These are phyloP conservation scores for Backusella parvicylindrica DNA, from an alignment of 192 early-diverging fungal species.

Conservation along the genomic window DNA sequence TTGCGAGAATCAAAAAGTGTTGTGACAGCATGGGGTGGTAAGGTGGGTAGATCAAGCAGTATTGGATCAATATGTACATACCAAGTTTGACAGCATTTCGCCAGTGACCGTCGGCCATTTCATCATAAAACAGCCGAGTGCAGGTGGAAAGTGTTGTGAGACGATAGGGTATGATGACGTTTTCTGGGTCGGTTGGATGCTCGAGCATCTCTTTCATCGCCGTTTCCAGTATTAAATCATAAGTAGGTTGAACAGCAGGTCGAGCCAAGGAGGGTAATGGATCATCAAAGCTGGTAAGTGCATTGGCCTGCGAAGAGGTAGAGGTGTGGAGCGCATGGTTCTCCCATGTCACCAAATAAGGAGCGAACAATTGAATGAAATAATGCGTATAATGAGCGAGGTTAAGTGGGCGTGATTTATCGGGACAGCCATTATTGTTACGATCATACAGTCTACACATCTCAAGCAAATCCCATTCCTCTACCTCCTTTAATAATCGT, in stretches of 20 bases:
- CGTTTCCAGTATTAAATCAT: constrained; percentile 1
- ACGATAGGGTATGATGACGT: constrained; percentile 6
- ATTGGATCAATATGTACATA: constrained; percentile 25
- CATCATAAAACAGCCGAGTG: constrained; percentile 15
- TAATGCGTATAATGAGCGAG: constrained; percentile 16
- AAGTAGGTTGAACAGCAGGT: constrained; percentile 6
- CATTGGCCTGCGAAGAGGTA: too few species aligned
- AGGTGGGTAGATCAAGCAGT: constrained; percentile 27
- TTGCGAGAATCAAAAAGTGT: constrained; percentile 21
- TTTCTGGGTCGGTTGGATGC: neutral
- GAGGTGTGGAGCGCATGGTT: neutral
- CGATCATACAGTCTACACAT: constrained; percentile 15
- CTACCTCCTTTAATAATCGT: constrained; percentile 2
- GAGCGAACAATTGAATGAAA: constrained; percentile 4
- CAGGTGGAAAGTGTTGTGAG: constrained; percentile 8
- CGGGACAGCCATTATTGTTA: neutral
- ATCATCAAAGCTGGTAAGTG: constrained; percentile 15
- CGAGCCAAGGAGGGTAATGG: constrained; percentile 2
- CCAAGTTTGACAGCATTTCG: constrained; percentile 19
- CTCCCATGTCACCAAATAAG: constrained; percentile 12
- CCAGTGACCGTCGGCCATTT: constrained; percentile 26
- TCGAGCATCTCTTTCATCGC: neutral
- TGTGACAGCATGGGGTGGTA: constrained; percentile 31
- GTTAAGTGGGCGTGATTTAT: neutral
- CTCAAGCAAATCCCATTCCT: constrained; percentile 23